Evolutionary conservation across 306 rosid genomes (phyloP), one percentile per base, ranked within the genome.

Genomic region (Pyrus bretschneideri): DNA sequence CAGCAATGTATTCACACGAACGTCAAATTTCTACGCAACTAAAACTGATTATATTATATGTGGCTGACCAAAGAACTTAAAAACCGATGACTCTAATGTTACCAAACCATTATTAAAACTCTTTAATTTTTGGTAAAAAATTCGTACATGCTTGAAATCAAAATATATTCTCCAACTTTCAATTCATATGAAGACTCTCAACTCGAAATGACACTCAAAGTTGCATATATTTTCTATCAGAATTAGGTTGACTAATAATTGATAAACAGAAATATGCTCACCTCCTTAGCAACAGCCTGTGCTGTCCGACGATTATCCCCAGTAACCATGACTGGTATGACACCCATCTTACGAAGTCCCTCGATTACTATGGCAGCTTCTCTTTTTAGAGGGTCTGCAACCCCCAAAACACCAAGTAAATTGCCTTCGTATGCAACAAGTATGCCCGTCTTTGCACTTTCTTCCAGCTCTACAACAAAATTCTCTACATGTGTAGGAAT

Each of bases 241-340:
- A n/a, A 35, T 3, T 69, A 2, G 23, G 55, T 49, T 30, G 10
- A 62, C 21, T 58, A 40, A 22, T 31, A 40, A 18, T 31, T 27
- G 57, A 67, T 10, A 69, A 67, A 51, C 3, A 76, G 35, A 55
- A 72, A 52, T 55, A 86, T 44, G 81, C 93, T 35, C 29, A 92
- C 97, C 98, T 95, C 97, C 79, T 83, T 91, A 9, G 97, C 98
- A 67, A 92, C 94, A 67, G 96, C 93, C 10, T 51, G 83, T 78
- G 99, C 99, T 4, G 99, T 92, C 89, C 99, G 84, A 97, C 97
- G 88, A 77, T 95, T 95, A 86, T 95, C 99, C 62, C 99, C 99
- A 3, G 99, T 95, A 73, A 95, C 99, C 97, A 95, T 92, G 80
- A 92, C 86, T 25, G 99, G 93, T 46, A 14, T 78, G 78, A 95